Base-by-base conservation (phyloP, 257 asterid species). In the Cruciata laevipes region DNA sequence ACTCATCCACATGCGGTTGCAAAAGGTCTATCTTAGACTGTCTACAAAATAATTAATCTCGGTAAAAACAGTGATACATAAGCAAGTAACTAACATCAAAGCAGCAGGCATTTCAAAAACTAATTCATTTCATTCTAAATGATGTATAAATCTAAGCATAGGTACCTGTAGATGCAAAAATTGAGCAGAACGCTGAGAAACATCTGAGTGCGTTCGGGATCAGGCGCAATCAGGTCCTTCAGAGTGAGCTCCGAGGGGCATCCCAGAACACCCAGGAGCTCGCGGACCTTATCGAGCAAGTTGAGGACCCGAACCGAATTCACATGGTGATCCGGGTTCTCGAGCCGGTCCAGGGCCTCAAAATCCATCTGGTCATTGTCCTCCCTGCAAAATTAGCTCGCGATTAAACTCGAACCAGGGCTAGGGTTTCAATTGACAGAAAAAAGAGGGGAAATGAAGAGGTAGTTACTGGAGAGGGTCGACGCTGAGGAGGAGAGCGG, bases 101-200 rank as follows among this genome's bases (percentile, higher is more conserved):
- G 42, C 14, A 67, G 4, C 51, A 18, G 6, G 13, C 13, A 42
- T n/a, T 52, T 55, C 69, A 13, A 42, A 40, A 42, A 42, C 51
- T 12, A 42, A 12, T 42, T 3, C 51, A 42, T 2, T 13, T 42
- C 6, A 42, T 42, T 42, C 14, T 13, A 11, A n/a, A n/a, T n/a
- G n/a, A n/a, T n/a, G n/a, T n/a, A n/a, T n/a, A n/a, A n/a, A n/a
- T n/a, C n/a, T n/a, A n/a, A n/a, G n/a, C 20, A 14, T 14, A 66
- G 3, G 35, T 53, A 89, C 98, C 95, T 85, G 80, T 85, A 82
- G 70, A 87, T 78, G 67, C 82, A 76, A 71, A 84, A 94, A 79
- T 94, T 94, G 73, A 94, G 91, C 61, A 94, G 77, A 5, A 92
- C 88, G 25, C 98, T 70, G 25, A 94, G 86, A 73, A 90, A 94